Evolutionary conservation across 768 basidiomycete species (phyloP).

Genomic region (Myochromella boudieri): DNA sequence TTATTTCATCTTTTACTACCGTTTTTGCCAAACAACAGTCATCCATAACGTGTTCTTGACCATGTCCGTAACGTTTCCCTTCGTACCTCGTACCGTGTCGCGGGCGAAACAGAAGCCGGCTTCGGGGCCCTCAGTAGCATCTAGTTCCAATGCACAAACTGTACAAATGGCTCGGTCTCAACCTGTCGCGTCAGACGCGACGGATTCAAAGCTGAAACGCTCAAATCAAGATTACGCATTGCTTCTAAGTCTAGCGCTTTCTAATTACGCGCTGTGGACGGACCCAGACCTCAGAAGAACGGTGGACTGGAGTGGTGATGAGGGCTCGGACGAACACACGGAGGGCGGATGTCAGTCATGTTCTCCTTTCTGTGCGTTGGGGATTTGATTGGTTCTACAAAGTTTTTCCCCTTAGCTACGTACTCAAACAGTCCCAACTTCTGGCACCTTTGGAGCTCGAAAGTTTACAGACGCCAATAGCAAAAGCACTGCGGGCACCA

Average conservation of each 20-base stretch:
- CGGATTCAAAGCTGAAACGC: slow-evolving; percentile 11
- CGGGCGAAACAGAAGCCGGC: slow-evolving; percentile 25
- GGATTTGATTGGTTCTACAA: slow-evolving; percentile 18
- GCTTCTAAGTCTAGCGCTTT: slow-evolving; percentile 61
- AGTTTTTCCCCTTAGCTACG: slow-evolving; percentile 63
- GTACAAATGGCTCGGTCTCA: neutral
- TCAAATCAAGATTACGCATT: slow-evolving; percentile 43
- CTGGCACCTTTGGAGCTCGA: slow-evolving; percentile 27
- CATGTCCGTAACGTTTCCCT: slow-evolving; percentile 36
- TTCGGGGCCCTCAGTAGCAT: neutral
- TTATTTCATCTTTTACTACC: too few species aligned
- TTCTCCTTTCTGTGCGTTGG: slow-evolving; percentile 1
- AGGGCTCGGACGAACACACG: slow-evolving; percentile 4
- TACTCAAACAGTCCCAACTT: slow-evolving; percentile 42
- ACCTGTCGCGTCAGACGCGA: neutral
- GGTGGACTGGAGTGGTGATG: slow-evolving; percentile 36
- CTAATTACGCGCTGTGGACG: slow-evolving; percentile 68
- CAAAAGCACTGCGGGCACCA: slow-evolving; percentile 55
- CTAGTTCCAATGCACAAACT: neutral
- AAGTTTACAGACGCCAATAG: slow-evolving; percentile 45
- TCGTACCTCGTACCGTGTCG: slow-evolving; percentile 48
- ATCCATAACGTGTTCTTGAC: neutral
- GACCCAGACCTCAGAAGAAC: slow-evolving; percentile 53
- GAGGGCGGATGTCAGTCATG: slow-evolving; percentile 43
- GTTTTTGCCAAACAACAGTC: slow-evolving; percentile 12